Evolutionary conservation across 768 basidiomycete genomes (phyloP).

Genomic region (Leccinellum albellum): DNA sequence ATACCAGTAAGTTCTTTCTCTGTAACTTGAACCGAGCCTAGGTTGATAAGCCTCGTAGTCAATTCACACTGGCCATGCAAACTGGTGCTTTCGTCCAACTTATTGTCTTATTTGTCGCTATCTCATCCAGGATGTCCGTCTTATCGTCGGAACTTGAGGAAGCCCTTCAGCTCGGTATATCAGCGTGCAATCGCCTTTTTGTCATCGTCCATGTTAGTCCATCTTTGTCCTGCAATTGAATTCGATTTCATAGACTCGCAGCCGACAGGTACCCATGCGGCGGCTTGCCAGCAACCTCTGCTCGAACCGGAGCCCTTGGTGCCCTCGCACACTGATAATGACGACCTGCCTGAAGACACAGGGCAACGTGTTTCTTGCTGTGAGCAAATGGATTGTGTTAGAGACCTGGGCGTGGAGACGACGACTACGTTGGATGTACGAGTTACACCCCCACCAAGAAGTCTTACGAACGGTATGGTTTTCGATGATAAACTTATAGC

Average conservation of each 20-base stretch:
- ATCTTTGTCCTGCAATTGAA: background rate
- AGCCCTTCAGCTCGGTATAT: slow-evolving; percentile 29
- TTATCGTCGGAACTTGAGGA: slow-evolving; percentile 45
- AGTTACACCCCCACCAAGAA: background rate
- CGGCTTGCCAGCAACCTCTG: background rate
- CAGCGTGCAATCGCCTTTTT: slow-evolving; percentile 28
- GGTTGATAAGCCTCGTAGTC: slow-evolving; percentile 35
- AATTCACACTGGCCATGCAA: slow-evolving; percentile 61
- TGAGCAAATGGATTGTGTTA: background rate
- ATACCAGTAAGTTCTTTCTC: slow-evolving; percentile 43
- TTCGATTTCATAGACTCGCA: slow-evolving; percentile 9
- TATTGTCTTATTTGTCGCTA: slow-evolving; percentile 56
- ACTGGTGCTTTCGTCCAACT: slow-evolving; percentile 71
- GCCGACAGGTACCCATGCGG: slow-evolving; percentile 7
- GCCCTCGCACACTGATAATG: background rate
- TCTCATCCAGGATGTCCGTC: slow-evolving; percentile 53
- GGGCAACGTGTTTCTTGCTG: slow-evolving; percentile 10
- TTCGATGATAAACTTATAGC: slow-evolving; percentile 6
- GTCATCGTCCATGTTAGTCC: slow-evolving; percentile 32
- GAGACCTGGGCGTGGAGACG: background rate
- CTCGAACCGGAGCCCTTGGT: background rate
- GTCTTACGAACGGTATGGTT: slow-evolving; percentile 4
- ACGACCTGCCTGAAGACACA: slow-evolving; percentile 12
- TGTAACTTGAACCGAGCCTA: background rate
- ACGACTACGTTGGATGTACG: background rate